These are phyloP conservation scores for Starmerella geochares DNA, from an alignment of 805 yeast genomes.

Conservation along the genomic window DNA sequence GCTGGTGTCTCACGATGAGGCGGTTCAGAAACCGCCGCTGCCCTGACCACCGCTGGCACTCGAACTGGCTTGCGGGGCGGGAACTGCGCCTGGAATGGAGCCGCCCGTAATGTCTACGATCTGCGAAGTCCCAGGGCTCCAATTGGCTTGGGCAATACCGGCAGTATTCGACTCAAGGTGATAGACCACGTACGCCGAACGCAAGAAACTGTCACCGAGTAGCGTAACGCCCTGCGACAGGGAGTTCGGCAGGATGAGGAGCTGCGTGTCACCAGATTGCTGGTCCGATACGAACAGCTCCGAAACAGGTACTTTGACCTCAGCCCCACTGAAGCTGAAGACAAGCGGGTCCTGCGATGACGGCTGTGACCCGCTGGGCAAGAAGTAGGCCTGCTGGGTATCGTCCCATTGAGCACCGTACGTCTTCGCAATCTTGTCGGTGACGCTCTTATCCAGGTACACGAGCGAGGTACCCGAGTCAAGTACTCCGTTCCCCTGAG, in stretches of 20 bases:
- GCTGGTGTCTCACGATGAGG: too few species aligned
- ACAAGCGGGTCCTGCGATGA: constrained; percentile 10
- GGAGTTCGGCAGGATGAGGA: constrained; percentile 17
- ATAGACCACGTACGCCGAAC: constrained; percentile 55
- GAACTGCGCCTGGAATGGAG: constrained; percentile 28
- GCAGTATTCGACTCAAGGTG: constrained; percentile 48
- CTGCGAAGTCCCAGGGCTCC: constrained; percentile 25
- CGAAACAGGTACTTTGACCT: constrained; percentile 23
- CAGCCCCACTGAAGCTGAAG: constrained; percentile 21
- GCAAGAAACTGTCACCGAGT: constrained; percentile 54
- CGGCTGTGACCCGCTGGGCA: constrained; percentile 5
- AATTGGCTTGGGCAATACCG: constrained; percentile 45
- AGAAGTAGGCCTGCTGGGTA: constrained; percentile 7
- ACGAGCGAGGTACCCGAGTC: constrained; percentile 48
- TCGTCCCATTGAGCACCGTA: constrained; percentile 16
- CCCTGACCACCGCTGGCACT: neutral
- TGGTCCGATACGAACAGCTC: constrained; percentile 25
- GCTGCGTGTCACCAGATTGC: neutral
- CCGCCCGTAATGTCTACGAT: constrained; percentile 25
- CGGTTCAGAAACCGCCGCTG: neutral
- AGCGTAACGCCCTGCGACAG: constrained; percentile 25
- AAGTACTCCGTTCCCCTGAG: constrained; percentile 25
- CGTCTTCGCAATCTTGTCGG: constrained; percentile 11
- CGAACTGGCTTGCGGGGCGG: neutral
- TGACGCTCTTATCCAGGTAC: constrained; percentile 34